These are phyloP conservation scores for Podospora conica DNA, from an alignment of 495 filamentous ascomycete species.

Conservation along the genomic window DNA sequence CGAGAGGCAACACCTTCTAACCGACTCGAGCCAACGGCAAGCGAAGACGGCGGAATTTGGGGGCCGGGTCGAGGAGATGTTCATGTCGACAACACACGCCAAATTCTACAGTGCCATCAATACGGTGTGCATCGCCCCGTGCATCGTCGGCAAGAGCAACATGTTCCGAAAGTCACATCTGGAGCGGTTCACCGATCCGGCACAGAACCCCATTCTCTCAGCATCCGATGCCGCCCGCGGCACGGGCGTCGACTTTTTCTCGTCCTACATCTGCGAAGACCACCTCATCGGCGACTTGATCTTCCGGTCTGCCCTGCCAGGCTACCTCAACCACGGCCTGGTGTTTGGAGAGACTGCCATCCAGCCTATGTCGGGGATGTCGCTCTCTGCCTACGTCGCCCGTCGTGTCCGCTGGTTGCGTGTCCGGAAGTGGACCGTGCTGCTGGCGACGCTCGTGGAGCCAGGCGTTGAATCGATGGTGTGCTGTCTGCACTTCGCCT, in stretches of 20 bases:
- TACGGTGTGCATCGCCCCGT: conserved; percentile 82
- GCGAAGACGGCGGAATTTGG: conserved; percentile 37
- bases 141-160: conserved; percentile 94
- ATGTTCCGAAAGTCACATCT: conserved; percentile 96
- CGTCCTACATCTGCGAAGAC: conserved; percentile 94
- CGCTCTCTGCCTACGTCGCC: conserved; percentile 69
- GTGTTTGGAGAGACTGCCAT: conserved; percentile 80
- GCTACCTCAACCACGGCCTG: conserved; percentile 74
- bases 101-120: conserved; percentile 99
- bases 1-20: conserved; percentile 16
- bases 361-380: conserved; percentile 81
- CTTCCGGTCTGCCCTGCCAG: conserved; percentile 56
- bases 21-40: neutral
- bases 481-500: conserved; percentile 73
- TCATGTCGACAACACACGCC: conserved; percentile 87
- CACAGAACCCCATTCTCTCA: conserved; percentile 39
- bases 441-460: conserved; percentile 85
- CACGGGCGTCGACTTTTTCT: conserved; percentile 85
- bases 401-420: conserved; percentile 87
- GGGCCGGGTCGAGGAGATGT: conserved; percentile 87
- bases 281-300: conserved; percentile 91
- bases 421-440: conserved; percentile 90
- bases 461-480: conserved; percentile 87
- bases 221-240: conserved; percentile 41
- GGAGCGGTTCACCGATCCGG: conserved; percentile 61